A percentile compares a stretch with the other conserved stretches of the same genome.
These are phyloP conservation scores for Amylocystis lapponica DNA, from an alignment of 768 basidiomycete species.

Conservation along the genomic window DNA sequence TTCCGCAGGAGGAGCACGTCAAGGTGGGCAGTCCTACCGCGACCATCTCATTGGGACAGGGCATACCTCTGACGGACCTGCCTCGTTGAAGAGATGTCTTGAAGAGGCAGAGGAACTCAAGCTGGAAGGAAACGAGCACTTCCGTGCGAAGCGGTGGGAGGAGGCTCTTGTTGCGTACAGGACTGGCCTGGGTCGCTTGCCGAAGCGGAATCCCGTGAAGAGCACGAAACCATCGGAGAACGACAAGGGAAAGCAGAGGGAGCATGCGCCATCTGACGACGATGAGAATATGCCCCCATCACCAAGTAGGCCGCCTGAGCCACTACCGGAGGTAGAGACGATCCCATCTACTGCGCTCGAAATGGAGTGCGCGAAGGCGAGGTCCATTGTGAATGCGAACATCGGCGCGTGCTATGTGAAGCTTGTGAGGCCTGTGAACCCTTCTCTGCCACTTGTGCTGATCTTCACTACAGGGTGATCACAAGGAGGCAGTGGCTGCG, in stretches of 20 bases:
- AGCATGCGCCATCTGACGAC: slow-evolving; percentile 11
- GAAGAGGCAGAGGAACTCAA: slow-evolving; percentile 59
- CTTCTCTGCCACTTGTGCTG: neutral
- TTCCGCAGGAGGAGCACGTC: slow-evolving; percentile 3
- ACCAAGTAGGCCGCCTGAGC: neutral
- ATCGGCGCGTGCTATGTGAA: slow-evolving; percentile 83
- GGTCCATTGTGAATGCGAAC: slow-evolving; percentile 80
- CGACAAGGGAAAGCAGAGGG: slow-evolving; percentile 14
- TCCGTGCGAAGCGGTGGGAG: slow-evolving; percentile 59
- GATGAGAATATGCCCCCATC: slow-evolving; percentile 12
- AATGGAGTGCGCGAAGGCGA: slow-evolving; percentile 45
- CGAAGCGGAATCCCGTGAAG: slow-evolving; percentile 31
- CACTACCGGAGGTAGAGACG: slow-evolving; percentile 11
- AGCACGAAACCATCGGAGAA: slow-evolving; percentile 9
- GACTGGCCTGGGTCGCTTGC: slow-evolving; percentile 61
- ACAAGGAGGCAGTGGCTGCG: slow-evolving; percentile 73
- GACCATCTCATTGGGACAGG: neutral
- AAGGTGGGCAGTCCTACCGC: slow-evolving; percentile 3
- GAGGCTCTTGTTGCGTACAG: slow-evolving; percentile 69
- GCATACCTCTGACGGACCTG: neutral
- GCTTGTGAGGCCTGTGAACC: slow-evolving; percentile 42
- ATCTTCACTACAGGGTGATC: slow-evolving; percentile 49
- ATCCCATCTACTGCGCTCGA: slow-evolving; percentile 31
- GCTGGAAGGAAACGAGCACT: slow-evolving; percentile 67
- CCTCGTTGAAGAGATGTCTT: slow-evolving; percentile 35